Evolutionary conservation across 495 filamentous ascomycete genomes (phyloP).

Genomic region (Trichoderma gamsii): DNA sequence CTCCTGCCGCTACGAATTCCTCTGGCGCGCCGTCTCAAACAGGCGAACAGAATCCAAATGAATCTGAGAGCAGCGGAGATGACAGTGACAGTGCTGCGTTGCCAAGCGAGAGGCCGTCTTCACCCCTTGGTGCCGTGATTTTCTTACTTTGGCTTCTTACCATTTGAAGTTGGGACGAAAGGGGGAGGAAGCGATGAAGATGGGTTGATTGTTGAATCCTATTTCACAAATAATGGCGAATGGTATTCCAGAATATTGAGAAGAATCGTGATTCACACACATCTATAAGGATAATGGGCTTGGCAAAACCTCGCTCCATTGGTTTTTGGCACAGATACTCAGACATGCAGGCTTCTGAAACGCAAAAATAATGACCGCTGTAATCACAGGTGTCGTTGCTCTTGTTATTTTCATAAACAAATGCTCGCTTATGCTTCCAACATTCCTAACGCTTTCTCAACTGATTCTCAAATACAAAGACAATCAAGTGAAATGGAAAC

Average conservation of each 20-base stretch:
- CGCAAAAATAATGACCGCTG: background rate
- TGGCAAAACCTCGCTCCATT: background rate
- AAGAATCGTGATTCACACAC: background rate
- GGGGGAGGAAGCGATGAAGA: background rate
- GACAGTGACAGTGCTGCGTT: background rate
- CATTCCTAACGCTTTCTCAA: background rate
- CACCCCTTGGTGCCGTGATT: background rate
- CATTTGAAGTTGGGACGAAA: background rate
- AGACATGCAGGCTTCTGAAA: background rate
- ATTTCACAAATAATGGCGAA: background rate
- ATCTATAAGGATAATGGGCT: background rate
- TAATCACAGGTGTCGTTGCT: background rate
- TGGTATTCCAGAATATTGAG: background rate
- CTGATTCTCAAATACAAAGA: background rate
- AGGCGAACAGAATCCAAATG: background rate
- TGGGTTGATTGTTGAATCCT: background rate
- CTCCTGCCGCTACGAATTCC: background rate
- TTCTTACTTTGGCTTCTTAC: conserved; percentile 1
- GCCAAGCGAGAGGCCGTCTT: background rate
- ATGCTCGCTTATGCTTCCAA: conserved; percentile 14
- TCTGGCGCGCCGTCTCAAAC: background rate
- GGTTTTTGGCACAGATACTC: background rate
- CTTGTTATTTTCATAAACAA: conserved; percentile 2
- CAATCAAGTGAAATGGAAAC: background rate
- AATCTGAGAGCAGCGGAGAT: background rate